These are phyloP conservation scores for Kodamaea suecica DNA, from an alignment of 1,139 yeast genomes.

Conservation along the genomic window DNA sequence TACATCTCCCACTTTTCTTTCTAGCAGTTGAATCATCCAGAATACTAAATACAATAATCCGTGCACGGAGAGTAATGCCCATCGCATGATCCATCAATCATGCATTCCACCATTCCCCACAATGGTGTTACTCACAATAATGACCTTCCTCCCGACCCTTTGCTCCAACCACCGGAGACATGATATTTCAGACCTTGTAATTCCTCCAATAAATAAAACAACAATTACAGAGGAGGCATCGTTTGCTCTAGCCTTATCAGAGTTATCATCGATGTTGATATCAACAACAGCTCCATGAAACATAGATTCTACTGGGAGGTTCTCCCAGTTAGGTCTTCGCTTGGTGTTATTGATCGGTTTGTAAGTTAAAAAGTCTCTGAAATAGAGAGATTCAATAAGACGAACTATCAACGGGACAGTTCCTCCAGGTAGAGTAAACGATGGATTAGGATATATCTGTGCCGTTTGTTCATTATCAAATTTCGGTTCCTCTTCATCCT, in stretches of 20 bases:
- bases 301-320: constrained; percentile 36
- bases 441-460: constrained; percentile 40
- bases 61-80: not conserved
- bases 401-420: constrained; percentile 50
- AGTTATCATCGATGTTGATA: constrained; percentile 30
- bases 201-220: constrained; percentile 63
- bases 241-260: constrained; percentile 20
- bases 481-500: constrained; percentile 14
- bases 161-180: constrained; percentile 57
- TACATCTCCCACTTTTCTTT: no score
- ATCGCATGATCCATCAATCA: not conserved
- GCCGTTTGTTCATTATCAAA: constrained; percentile 13
- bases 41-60: no score
- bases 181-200: constrained; percentile 74
- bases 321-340: constrained; percentile 46
- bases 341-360: constrained; percentile 40
- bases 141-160: constrained; percentile 34
- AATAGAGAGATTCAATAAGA: constrained; percentile 50
- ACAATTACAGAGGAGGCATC: constrained; percentile 43
- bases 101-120: constrained; percentile 36
- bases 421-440: constrained; percentile 51
- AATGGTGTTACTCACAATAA: constrained; percentile 57
- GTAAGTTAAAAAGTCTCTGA: constrained; percentile 43
- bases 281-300: constrained; percentile 39
- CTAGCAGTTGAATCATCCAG: no score